Evolutionary conservation across 805 yeast genomes (phyloP).

Genomic region (Saturnispora saitoi): DNA sequence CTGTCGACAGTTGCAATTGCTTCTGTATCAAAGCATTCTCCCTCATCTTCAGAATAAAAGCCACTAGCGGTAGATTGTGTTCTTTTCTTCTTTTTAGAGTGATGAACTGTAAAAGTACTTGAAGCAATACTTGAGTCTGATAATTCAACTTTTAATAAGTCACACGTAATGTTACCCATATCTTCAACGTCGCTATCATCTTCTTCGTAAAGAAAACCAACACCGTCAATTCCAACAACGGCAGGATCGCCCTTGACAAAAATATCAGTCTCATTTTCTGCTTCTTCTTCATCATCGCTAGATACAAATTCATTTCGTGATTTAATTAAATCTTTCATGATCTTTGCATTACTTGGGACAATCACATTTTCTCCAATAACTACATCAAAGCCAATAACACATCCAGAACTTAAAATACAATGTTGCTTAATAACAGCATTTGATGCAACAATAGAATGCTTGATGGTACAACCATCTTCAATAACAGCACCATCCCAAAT

Average conservation of each 20-base stretch:
- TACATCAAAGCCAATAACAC: slow-evolving; percentile 73
- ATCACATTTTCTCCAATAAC: slow-evolving; percentile 45
- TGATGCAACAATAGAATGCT: slow-evolving; percentile 64
- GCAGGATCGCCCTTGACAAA: slow-evolving; percentile 21
- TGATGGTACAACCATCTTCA: slow-evolving; percentile 52
- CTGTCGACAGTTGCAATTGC: slow-evolving; percentile 91
- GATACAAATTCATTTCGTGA: slow-evolving; percentile 8
- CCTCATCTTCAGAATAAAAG: slow-evolving; percentile 33
- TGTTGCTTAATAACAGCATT: slow-evolving; percentile 45
- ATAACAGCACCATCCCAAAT: slow-evolving; percentile 80
- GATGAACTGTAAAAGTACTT: slow-evolving; percentile 29
- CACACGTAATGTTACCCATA: slow-evolving; percentile 32
- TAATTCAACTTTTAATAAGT: slow-evolving; percentile 35
- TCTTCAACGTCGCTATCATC: slow-evolving; percentile 41
- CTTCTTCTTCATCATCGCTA: slow-evolving; percentile 20
- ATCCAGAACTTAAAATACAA: slow-evolving; percentile 53
- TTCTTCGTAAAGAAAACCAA: slow-evolving; percentile 41
- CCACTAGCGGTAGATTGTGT: slow-evolving; percentile 30
- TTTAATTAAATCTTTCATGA: slow-evolving; percentile 41
- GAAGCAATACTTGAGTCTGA: slow-evolving; percentile 50
- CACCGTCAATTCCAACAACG: slow-evolving; percentile 41
- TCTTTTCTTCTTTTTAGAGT: slow-evolving; percentile 31
- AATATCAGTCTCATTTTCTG: slow-evolving; percentile 15
- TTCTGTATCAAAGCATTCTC: slow-evolving; percentile 74
- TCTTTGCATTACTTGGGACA: slow-evolving; percentile 43